Evolutionary conservation across 1,139 yeast species (phyloP), one percentile per base, ranked within the genome.

Genomic region (Geotrichum restrictum): DNA sequence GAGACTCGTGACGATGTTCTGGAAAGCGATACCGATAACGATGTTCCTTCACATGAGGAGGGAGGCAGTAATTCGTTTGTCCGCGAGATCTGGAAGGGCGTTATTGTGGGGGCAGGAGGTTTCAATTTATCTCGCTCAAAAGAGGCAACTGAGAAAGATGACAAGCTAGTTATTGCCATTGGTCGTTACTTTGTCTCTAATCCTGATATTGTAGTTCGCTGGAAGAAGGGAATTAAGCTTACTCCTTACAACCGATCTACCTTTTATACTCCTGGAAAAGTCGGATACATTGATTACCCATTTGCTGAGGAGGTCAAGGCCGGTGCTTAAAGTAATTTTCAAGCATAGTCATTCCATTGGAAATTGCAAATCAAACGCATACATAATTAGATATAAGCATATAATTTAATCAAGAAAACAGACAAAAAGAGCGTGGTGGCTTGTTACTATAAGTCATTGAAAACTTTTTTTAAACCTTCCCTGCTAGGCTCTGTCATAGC

Each of bases 111-210:
- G 55, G 72, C 76, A 27, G 78, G 78, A 51, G 69, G 68, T 39
- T 68, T 68, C 56, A 63, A 68, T n/a, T 52, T 58, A 6, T 67
- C 66, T 34, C 57, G 61, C 10, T 61, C 65, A 13, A 48, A 55
- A 21, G 56, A 59, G 14, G 55, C 54, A 21, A 67, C 71, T 22
- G 62, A 67, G 16, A 56, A 56, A 27, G 66, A 74, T 52, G 69
- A 71, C 44, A 65, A 72, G 50, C 71, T 78, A 1, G 54, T 76
- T 47, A 65, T 76, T 50, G 80, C 75, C 1, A 69, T 74, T 54
- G 80, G 81, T 29, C 68, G 81, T 51, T 65, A 66, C 52, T 77
- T 69, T 59, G 75, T 76, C 38, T 64, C 80, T 18, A 79, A 76
- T 59, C 82, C 82, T 0, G 82, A 78, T 59, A 62, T 78, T 32